Percentiles rank a stretch among this genome's conserved stretches.
Evolutionary conservation across 2,329 filamentous ascomycete genomes (phyloP).

Genomic region (Trichoderma atroviride): DNA sequence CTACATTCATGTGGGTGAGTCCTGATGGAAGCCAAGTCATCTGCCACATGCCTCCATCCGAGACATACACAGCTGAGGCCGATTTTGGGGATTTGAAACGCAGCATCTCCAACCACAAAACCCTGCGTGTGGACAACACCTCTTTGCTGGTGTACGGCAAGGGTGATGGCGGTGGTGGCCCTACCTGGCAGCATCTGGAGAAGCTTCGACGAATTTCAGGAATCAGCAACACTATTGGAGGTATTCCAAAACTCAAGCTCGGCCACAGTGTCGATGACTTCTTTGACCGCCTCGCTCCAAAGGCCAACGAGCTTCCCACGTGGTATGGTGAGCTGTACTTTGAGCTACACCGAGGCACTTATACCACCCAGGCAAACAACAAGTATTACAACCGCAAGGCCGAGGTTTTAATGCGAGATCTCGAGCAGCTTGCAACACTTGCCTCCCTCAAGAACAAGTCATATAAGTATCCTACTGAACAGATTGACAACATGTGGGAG

Average conservation of each 20-base stretch:
- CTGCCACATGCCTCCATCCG: constrained; percentile 94
- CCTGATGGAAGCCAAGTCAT: constrained; percentile 95
- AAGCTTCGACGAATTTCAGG: constrained; percentile 92
- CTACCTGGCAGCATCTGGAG: constrained; percentile 90
- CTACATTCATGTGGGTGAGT: constrained; percentile 97
- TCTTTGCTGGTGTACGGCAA: constrained; percentile 94
- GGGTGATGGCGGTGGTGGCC: constrained; percentile 92
- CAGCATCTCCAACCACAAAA: constrained; percentile 91
- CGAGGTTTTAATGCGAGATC: constrained; percentile 81
- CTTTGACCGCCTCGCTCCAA: constrained; percentile 82
- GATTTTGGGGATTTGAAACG: constrained; percentile 93
- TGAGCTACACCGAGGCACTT: constrained; percentile 93
- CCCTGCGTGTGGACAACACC: constrained; percentile 87
- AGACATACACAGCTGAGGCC: constrained; percentile 93
- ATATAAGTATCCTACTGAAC: constrained; percentile 90
- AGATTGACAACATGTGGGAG: constrained; percentile 98
- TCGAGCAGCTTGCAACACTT: constrained; percentile 85
- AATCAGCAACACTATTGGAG: constrained; percentile 81
- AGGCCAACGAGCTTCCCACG: constrained; percentile 77
- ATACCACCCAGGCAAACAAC: constrained; percentile 97
- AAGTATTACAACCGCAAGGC: constrained; percentile 90
- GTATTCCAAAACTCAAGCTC: constrained; percentile 82
- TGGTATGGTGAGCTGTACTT: constrained; percentile 99
- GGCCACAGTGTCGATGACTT: constrained; percentile 92
- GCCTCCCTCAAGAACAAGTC: constrained; percentile 71